A percentile compares a stretch with the other conserved stretches of the same genome.
Evolutionary conservation across 352 stramenopile genomes (phyloP).

Genomic region (Pythium guiyangense): DNA sequence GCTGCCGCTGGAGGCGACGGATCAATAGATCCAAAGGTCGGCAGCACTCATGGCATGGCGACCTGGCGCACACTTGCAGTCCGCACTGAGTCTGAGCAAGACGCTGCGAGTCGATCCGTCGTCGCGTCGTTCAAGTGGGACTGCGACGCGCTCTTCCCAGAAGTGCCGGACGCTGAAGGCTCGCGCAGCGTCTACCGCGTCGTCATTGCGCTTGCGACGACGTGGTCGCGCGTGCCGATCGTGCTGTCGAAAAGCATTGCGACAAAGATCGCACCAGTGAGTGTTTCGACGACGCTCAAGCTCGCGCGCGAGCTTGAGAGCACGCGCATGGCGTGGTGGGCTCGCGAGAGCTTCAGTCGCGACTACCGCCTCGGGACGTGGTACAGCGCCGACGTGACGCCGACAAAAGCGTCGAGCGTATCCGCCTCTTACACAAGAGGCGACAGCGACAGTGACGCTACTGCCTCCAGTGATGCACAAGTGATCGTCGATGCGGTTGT

Average conservation of each 20-base stretch:
- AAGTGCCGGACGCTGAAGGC: slow-evolving; percentile 34
- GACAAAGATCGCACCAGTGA: slow-evolving; percentile 47
- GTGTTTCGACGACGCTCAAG: slow-evolving; percentile 38
- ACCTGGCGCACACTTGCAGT: slow-evolving; percentile 39
- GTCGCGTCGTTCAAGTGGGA: slow-evolving; percentile 55
- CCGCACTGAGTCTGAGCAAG: slow-evolving; percentile 19
- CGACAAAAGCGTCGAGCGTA: not conserved
- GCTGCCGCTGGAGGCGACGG: slow-evolving; percentile 3
- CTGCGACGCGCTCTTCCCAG: slow-evolving; percentile 2
- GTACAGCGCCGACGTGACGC: slow-evolving; percentile 56
- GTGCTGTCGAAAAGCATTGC: slow-evolving; percentile 69
- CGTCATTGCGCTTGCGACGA: slow-evolving; percentile 43
- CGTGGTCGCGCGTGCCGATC: slow-evolving; percentile 43
- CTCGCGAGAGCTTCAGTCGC: slow-evolving; percentile 69
- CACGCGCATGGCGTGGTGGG: slow-evolving; percentile 68
- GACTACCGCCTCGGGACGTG: slow-evolving; percentile 71
- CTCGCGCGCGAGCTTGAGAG: slow-evolving; percentile 42
- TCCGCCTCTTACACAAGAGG: not conserved
- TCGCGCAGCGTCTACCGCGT: slow-evolving; percentile 58
- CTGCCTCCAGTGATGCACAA: not conserved
- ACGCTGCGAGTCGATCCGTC: slow-evolving; percentile 47
- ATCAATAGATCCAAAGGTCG: too few species aligned
- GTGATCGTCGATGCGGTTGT: slow-evolving; percentile 15
- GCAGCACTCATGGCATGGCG: not conserved
- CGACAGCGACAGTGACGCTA: slow-evolving; percentile 3